Percentiles rank a stretch among this genome's conserved stretches.
Evolutionary conservation across 306 rosid species (phyloP).

Genomic region (Corylus americana): DNA sequence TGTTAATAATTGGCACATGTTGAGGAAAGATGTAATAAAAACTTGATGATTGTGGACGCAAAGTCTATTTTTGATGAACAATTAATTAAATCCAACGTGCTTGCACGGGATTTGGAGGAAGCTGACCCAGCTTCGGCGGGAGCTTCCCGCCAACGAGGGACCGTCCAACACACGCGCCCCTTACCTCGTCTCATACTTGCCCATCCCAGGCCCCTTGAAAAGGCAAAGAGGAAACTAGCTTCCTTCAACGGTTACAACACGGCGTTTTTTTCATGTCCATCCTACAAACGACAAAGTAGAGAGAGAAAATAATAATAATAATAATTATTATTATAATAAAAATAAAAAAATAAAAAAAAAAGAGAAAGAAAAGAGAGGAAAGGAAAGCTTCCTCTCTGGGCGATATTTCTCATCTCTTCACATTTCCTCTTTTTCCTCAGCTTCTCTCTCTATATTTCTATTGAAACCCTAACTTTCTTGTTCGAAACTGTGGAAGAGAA

Average conservation of each 20-base stretch:
- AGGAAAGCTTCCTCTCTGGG: background rate
- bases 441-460: slow-evolving; percentile 20
- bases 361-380: background rate
- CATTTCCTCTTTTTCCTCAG: slow-evolving; percentile 32
- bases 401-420: slow-evolving; percentile 20
- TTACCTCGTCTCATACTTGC: background rate
- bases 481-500: slow-evolving; percentile 11
- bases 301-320: slow-evolving; percentile 19
- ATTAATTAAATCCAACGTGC: too few species aligned
- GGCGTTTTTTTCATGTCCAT: slow-evolving; percentile 29
- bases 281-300: slow-evolving; percentile 37
- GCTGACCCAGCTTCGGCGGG: too few species aligned
- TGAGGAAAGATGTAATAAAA: too few species aligned
- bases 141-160: background rate
- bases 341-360: background rate
- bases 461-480: slow-evolving; percentile 30
- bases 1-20: too few species aligned
- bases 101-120: too few species aligned
- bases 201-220: background rate
- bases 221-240: slow-evolving; percentile 4
- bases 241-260: slow-evolving; percentile 57
- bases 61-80: too few species aligned
- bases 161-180: background rate
- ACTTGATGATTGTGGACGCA: too few species aligned
- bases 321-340: too few species aligned